Evolutionary conservation across 2,329 filamentous ascomycete genomes (phyloP), one percentile per base, ranked within the genome.

Genomic region (Neobulgaria alba): DNA sequence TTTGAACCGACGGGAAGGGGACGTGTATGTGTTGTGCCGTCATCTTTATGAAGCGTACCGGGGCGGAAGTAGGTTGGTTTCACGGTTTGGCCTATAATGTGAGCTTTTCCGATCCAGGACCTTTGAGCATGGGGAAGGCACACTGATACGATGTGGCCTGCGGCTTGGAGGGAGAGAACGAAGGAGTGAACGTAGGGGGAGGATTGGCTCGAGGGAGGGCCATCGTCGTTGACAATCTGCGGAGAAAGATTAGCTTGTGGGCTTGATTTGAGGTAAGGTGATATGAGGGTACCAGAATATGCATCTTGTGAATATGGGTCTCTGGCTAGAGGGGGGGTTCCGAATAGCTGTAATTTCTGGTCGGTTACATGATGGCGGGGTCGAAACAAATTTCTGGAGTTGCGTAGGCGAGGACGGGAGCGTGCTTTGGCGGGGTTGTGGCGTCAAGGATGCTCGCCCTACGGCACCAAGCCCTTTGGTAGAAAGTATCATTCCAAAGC

Each of bases 71-170:
- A 95, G 19, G 77, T 72, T 7, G 88, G 88, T 60, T 82, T 86
- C 47, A 94, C 76, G 8, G 85, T 84, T 61, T 90, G 82, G 42
- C 89, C 89, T 55, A 96, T 88, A 57, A 96, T 85, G 64, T 96
- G 92, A 2, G 92, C 92, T 69, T 98, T 98, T 55, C 89, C 89
- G 57, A 98, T 96, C 92, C 92, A 98, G 42, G 88, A 95, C 48
- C 90, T 80, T 66, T 98, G 92, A 5, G 81, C 82, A 61, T 95
- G 78, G 2, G 92, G 92, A 10, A 98, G 76, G 49, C 92, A 83
- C 36, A 98, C 89, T 5, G 87, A 94, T 46, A 96, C 86, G n/a
- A 68, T 72, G 64, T 95, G 90, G 5, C 88, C 88, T 21, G 82
- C 78, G 42, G 70, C 64, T 60, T 87, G 78, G 37, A 92, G 78